Evolutionary conservation across 768 basidiomycete genomes (phyloP).

Genomic region (Lactarius trivialis): DNA sequence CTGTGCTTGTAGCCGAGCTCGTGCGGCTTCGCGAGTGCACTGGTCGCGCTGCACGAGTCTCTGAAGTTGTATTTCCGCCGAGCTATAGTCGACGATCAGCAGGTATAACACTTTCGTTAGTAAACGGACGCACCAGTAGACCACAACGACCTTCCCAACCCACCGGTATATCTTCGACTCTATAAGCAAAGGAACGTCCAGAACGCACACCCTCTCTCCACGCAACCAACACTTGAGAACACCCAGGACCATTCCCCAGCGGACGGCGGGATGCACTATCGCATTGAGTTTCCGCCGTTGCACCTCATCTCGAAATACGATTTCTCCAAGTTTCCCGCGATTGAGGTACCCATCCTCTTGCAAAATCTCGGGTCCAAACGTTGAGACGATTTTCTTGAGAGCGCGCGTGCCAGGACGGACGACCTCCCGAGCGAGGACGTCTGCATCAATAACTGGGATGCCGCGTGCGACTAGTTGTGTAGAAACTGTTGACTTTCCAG

Average conservation of each 20-base stretch:
- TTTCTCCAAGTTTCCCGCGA: constrained; percentile 72
- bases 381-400: constrained; percentile 55
- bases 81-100: constrained; percentile 41
- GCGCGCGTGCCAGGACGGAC: constrained; percentile 78
- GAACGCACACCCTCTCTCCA: constrained; percentile 71
- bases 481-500: constrained; percentile 93
- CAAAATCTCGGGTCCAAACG: constrained; percentile 70
- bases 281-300: constrained; percentile 70
- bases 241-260: constrained; percentile 63
- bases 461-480: constrained; percentile 53
- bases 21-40: constrained; percentile 60
- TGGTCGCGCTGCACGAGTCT: constrained; percentile 74
- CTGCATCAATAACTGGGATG: constrained; percentile 90
- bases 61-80: constrained; percentile 74
- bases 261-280: constrained; percentile 91
- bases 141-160: constrained; percentile 80
- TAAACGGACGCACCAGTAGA: constrained; percentile 67
- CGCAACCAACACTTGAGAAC: constrained; percentile 66
- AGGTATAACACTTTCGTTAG: background rate
- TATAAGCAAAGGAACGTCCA: constrained; percentile 90
- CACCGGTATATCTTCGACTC: constrained; percentile 81
- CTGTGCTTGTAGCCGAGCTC: constrained; percentile 71
- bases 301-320: constrained; percentile 74
- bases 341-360: constrained; percentile 66
- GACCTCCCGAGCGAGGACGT: constrained; percentile 79